Evolutionary conservation across 371 early-diverging fungal genomes (phyloP), one percentile per base, ranked within the genome.

Genomic region (Rhizopus delemar): DNA sequence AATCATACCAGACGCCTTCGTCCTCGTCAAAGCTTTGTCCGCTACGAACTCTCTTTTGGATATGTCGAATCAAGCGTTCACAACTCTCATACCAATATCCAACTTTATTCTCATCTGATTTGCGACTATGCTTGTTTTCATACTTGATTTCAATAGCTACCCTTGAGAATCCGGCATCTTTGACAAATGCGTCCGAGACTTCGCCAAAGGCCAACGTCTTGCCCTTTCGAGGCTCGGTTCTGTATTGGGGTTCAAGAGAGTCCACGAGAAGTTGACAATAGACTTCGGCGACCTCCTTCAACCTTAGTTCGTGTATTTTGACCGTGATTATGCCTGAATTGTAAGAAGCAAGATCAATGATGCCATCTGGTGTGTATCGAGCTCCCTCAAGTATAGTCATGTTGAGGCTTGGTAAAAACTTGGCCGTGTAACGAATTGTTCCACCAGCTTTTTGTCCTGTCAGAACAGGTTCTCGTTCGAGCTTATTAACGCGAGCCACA

Each of bases 341-440:
- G 45, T 74, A 79, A 0, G 68, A 62, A 5, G 54, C 43, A 5
- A 79, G 46, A 49, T 79, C 79, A n/a, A 79, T 46, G 2, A 76
- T 16, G 33, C 67, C 63, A 51, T 79, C 79, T 0, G 79, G 79
- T 0, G 79, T 79, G 29, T 72, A 79, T 16, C 70, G 72, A 6
- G 74, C 49, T 4, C 67, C 63, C 12, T 53, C 34, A 3, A 32
- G 16, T 4, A 45, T 56, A 4, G 57, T 49, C 69, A 15, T 57
- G 46, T 48, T 66, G 68, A 59, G 78, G 64, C 55, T 84, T 77
- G 90, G 91, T 50, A 81, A 71, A 66, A 91, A 91, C 41, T 84
- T 77, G 4, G 87, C 86, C 6, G 73, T 68, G 62, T 85, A 91
- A 41, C 69, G 70, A 8, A 91, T 56, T 12, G 77, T 75, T 15